These are phyloP conservation scores for Candida easanensis DNA, from an alignment of 805 yeast genomes.

Conservation along the genomic window DNA sequence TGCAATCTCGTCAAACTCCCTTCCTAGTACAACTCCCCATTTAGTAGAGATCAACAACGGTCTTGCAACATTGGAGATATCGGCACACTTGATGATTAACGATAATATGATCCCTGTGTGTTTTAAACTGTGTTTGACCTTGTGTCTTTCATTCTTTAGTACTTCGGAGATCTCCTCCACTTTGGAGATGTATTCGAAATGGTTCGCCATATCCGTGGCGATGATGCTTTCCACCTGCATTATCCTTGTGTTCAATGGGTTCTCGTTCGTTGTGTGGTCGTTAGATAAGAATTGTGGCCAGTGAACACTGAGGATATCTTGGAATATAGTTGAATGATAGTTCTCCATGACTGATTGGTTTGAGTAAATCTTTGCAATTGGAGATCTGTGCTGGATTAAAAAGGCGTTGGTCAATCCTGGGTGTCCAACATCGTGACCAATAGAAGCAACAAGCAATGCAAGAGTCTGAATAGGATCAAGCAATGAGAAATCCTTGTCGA, in stretches of 20 bases:
- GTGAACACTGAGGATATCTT: slow-evolving; percentile 45
- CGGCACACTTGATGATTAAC: slow-evolving; percentile 87
- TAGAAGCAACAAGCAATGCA: slow-evolving; percentile 70
- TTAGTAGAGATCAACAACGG: slow-evolving; percentile 70
- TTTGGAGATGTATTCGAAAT: slow-evolving; percentile 63
- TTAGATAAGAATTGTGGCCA: slow-evolving; percentile 41
- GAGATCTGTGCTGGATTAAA: slow-evolving; percentile 54
- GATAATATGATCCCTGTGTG: slow-evolving; percentile 50
- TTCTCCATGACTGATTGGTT: slow-evolving; percentile 76
- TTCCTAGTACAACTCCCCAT: slow-evolving; percentile 81
- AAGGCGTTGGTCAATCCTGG: slow-evolving; percentile 92
- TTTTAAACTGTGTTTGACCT: slow-evolving; percentile 18
- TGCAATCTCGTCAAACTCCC: slow-evolving; percentile 73
- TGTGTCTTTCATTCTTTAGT: slow-evolving; percentile 13
- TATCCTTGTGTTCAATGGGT: slow-evolving; percentile 24
- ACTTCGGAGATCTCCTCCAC: slow-evolving; percentile 37
- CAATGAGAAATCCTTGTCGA: slow-evolving; percentile 16
- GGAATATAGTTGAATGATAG: slow-evolving; percentile 72
- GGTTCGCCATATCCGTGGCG: slow-evolving; percentile 94
- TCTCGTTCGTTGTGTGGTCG: slow-evolving; percentile 9
- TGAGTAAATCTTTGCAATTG: slow-evolving; percentile 59
- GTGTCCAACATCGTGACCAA: slow-evolving; percentile 96
- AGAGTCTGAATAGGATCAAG: slow-evolving; percentile 44
- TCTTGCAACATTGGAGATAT: slow-evolving; percentile 89
- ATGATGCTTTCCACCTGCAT: slow-evolving; percentile 45